phyloP scores from a whole-genome alignment of 2,329 filamentous ascomycete genomes.

The Nemania abortiva region DNA sequence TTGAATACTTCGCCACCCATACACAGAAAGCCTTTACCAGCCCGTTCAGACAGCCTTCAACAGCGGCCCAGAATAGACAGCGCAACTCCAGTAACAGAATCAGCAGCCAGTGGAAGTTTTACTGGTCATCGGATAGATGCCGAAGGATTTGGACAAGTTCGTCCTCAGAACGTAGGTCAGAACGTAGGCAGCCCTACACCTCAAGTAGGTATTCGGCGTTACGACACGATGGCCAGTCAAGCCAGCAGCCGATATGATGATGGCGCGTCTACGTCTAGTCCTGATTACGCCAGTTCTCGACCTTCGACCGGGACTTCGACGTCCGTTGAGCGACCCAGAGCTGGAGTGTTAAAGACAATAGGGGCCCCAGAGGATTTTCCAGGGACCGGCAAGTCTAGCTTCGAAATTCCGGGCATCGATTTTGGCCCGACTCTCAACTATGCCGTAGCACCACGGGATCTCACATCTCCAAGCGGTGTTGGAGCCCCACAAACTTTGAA shows the following conservation, averaged over 20 bases:
- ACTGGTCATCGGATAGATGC: slow-evolving; percentile 59
- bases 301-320: slow-evolving; percentile 64
- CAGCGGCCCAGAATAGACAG: slow-evolving; percentile 57
- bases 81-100: slow-evolving; percentile 52
- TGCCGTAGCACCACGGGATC: slow-evolving; percentile 43
- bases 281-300: slow-evolving; percentile 82
- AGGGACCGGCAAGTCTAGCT: slow-evolving; percentile 48
- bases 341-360: slow-evolving; percentile 83
- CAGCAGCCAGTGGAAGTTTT: slow-evolving; percentile 56
- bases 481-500: slow-evolving; percentile 48
- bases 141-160: slow-evolving; percentile 63
- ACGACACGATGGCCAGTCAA: slow-evolving; percentile 53
- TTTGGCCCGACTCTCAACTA: slow-evolving; percentile 88
- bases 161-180: slow-evolving; percentile 50
- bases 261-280: slow-evolving; percentile 72
- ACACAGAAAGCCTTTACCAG: slow-evolving; percentile 65
- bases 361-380: slow-evolving; percentile 61
- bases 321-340: slow-evolving; percentile 75
- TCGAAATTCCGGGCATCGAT: slow-evolving; percentile 79
- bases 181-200: slow-evolving; percentile 47
- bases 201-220: slow-evolving; percentile 48
- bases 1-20: slow-evolving; percentile 59
- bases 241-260: slow-evolving; percentile 68
- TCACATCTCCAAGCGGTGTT: slow-evolving; percentile 38
- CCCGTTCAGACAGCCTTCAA: slow-evolving; percentile 53